Evolutionary conservation across 495 filamentous ascomycete genomes (phyloP), one percentile per base, ranked within the genome.

Genomic region (Annulohypoxylon moriforme): DNA sequence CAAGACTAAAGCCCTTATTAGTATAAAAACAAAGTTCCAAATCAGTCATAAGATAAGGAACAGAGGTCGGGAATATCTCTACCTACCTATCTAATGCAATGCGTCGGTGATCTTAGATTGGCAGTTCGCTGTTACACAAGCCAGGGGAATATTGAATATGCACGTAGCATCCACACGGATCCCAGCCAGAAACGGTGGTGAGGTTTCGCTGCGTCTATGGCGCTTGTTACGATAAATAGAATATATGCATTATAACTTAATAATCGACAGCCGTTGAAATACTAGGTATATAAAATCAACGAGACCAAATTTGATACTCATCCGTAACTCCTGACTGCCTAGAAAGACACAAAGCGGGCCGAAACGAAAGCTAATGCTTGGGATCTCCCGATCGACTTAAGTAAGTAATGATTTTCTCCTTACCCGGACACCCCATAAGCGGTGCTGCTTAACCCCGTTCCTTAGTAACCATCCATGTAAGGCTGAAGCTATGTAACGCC

Each of bases 101-200:
- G 34, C 38, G 40, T 64, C 63, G 59, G 69, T 60, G 67, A 67
- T 72, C 69, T 72, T 24, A 64, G 69, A 67, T 72, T 38, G 61
- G 68, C 47, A 71, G 57, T 33, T 67, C 29, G 33, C 44, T 60
- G 60, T 44, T 55, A 47, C 68, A 56, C 57, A 33, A 46, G 24
- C 50, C 49, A 62, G 62, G 56, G 49, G 62, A 36, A 53, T 27
- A 31, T 31, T 46, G 20, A 34, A 0, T 10, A 55, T 25, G 4
- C 27, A 36, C 18, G 56, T 71, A 57, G 49, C 24, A 66, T 52
- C 36, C 31, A 31, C 52, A 44, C n/a, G n/a, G n/a, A n/a, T 34
- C 61, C 36, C 49, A 49, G 42, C 29, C 33, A 56, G 56, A 57
- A 52, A 61, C 63, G 29, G 33, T 56, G 31, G 27, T 46, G 50